Base-by-base conservation (phyloP, 306 rosid genomes). In the Luffa aegyptiaca region DNA sequence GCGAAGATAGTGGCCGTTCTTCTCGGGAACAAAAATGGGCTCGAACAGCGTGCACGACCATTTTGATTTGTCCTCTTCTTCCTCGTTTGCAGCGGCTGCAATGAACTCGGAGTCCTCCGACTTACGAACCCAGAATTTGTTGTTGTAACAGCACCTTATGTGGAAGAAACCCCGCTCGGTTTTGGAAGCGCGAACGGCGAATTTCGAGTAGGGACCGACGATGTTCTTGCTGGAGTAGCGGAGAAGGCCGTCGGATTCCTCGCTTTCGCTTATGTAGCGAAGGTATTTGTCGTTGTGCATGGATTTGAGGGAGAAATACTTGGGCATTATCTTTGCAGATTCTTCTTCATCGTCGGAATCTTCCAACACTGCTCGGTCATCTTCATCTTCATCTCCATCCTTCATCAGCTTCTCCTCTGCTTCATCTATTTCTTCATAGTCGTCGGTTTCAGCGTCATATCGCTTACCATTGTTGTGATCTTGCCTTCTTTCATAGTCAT, bases 301-400 rank as follows among this genome's bases (percentile, higher is more conserved):
- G 8, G 82, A 83, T 79, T 79, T 79, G 39, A 81, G 46, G 18
- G 55, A 74, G 37, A 81, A 10, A 52, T 75, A 37, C 31, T 26
- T 26, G 31, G 31, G 31, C 0, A 26, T 26, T 26, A 26, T 26
- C 31, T 26, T 26, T 26, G 31, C 31, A 26, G 31, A 26, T 26
- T 26, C 31, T 26, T 26, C 31, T 26, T 26, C 31, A 0, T 26
- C 31, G 0, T 26, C 31, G 31, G 31, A 26, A 26, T 26, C 31
- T 26, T 26, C 31, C 31, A 26, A 26, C 31, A 26, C 31, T 26
- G 31, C 31, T 26, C 31, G 0, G 31, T 26, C 31, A 26, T 26
- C 31, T 26, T 26, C 31, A 26, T 26, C 31, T 26, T 26, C 31
- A 26, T 26, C 31, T 26, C 1, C 31, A 26, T 26, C 31, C 31